Evolutionary conservation across 768 basidiomycete genomes (phyloP).

Genomic region (Kwoniella botswanensis): DNA sequence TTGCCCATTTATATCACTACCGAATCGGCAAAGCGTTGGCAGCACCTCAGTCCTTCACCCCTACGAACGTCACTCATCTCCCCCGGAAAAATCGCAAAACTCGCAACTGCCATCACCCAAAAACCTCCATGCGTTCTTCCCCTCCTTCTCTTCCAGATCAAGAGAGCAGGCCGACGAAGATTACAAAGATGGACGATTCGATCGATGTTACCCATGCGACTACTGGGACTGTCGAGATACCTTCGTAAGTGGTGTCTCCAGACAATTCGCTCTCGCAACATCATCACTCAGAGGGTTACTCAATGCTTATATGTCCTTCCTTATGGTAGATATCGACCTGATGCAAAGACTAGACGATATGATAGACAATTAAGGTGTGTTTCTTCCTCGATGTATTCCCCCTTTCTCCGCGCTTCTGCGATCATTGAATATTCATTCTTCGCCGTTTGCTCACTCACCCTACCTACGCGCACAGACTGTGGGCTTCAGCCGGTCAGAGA

Average conservation of each 20-base stretch:
- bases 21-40: neutral
- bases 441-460: neutral
- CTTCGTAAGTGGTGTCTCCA: constrained; percentile 38
- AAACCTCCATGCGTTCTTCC: constrained; percentile 18
- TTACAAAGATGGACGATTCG: constrained; percentile 54
- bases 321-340: constrained; percentile 67
- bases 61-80: neutral
- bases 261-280: too few species aligned
- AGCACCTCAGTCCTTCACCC: neutral
- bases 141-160: constrained; percentile 9
- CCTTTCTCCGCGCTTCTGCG: neutral
- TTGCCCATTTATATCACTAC: neutral
- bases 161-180: constrained; percentile 40
- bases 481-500: constrained; percentile 89
- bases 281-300: neutral
- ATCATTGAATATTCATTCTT: neutral
- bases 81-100: neutral
- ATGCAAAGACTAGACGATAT: constrained; percentile 86
- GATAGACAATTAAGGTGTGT: constrained; percentile 89
- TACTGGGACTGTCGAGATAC: constrained; percentile 41
- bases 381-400: constrained; percentile 2
- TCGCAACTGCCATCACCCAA: neutral
- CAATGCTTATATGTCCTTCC: neutral
- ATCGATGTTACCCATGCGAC: constrained; percentile 48
- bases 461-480: constrained; percentile 66